phyloP scores from a whole-genome alignment of 139 green algal species.

The Edaphochlamys debaryana region DNA sequence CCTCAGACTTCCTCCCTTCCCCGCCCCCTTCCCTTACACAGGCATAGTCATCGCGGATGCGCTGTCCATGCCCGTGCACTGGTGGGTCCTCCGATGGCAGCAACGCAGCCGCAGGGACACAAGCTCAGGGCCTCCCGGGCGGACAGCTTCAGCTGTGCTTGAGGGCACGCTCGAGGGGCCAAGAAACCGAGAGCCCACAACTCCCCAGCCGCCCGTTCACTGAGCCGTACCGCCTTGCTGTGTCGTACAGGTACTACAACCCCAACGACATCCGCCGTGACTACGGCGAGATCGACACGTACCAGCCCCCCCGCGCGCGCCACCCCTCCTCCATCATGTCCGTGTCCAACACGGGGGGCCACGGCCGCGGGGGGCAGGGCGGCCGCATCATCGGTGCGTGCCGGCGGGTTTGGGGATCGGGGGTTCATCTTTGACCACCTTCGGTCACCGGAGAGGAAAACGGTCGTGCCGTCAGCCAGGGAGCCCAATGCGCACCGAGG shows the following conservation, averaged over 20 bases:
- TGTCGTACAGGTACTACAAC: conserved; percentile 56
- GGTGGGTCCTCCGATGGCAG: background rate
- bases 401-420: too few relatives aligned
- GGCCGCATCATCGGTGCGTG: conserved; percentile 63
- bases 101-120: too few relatives aligned
- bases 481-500: too few relatives aligned
- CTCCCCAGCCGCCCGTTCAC: too few relatives aligned
- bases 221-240: background rate
- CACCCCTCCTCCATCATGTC: conserved; percentile 73
- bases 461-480: too few relatives aligned
- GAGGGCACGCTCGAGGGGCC: too few relatives aligned
- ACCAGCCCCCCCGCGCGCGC: conserved; percentile 46
- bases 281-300: conserved; percentile 59
- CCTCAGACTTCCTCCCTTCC: too few relatives aligned
- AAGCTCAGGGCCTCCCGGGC: background rate
- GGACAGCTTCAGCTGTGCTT: too few relatives aligned
- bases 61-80: conserved; percentile 72
- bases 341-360: conserved; percentile 69
- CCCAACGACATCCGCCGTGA: conserved; percentile 46
- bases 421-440: too few relatives aligned
- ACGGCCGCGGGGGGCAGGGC: conserved; percentile 66
- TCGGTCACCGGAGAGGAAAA: too few relatives aligned
- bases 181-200: background rate
- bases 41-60: conserved; percentile 68
- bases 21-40: too few relatives aligned